Conservation (phyloP, 1,284 basidiomycete genomes). For the Ceratobasidium sp. region DNA sequence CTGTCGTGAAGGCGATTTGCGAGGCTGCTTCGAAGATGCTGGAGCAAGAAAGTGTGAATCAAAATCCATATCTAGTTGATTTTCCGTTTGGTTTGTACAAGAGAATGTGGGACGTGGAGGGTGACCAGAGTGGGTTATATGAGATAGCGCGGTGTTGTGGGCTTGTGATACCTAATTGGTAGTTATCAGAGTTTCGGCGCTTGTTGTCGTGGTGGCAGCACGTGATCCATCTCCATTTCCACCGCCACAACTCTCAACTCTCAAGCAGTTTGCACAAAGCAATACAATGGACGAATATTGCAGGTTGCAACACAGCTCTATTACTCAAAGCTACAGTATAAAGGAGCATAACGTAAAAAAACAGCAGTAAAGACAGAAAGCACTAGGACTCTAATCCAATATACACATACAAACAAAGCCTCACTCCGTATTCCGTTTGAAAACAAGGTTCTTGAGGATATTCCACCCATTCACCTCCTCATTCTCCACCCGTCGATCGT, state of each 20-base stretch:
- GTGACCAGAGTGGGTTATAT: not conserved
- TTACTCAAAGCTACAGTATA: slow-evolving; percentile 7
- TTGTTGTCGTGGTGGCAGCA: not conserved
- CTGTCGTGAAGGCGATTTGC: slow-evolving; percentile 66
- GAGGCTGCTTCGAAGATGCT: slow-evolving; percentile 53
- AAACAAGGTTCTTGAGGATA: slow-evolving; percentile 29
- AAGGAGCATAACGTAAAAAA: not conserved
- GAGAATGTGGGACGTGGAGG: slow-evolving; percentile 21
- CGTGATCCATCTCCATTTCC: too few species aligned
- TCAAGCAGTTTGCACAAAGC: too few species aligned
- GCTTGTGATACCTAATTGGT: slow-evolving; percentile 17
- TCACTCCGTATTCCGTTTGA: slow-evolving; percentile 32
- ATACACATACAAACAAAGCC: too few species aligned
- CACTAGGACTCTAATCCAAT: too few species aligned
- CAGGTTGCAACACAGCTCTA: too few species aligned
- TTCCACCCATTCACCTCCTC: slow-evolving; percentile 36
- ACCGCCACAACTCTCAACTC: too few species aligned
- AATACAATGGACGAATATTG: too few species aligned
- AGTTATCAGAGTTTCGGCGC: not conserved
- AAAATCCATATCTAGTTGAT: slow-evolving; percentile 17
- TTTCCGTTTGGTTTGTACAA: slow-evolving; percentile 15
- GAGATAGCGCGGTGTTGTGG: not conserved
- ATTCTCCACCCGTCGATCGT: slow-evolving; percentile 31
- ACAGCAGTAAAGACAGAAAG: slow-evolving; percentile 1
- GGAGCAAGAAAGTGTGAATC: slow-evolving; percentile 53